Evolutionary conservation across 148 eudicot genomes (phyloP).

Genomic region (Rhododendron ovatum): DNA sequence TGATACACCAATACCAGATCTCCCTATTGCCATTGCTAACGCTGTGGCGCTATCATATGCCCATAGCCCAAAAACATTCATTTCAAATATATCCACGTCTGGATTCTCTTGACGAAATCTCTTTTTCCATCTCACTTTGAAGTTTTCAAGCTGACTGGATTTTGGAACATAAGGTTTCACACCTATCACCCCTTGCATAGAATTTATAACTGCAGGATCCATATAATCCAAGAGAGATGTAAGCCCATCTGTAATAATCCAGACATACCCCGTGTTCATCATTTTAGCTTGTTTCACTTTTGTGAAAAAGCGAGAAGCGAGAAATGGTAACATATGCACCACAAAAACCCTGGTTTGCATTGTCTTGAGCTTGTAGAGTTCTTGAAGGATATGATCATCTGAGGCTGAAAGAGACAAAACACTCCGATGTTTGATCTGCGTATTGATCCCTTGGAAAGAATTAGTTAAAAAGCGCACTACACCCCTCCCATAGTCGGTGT

Average conservation of each 20-base stretch:
- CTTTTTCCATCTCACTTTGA: constrained; percentile 39
- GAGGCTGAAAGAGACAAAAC: constrained; percentile 38
- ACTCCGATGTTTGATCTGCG: constrained; percentile 31
- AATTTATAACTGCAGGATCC: constrained; percentile 22
- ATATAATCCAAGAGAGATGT: constrained; percentile 38
- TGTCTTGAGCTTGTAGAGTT: constrained; percentile 48
- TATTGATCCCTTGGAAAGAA: constrained; percentile 21
- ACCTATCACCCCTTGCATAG: constrained; percentile 73
- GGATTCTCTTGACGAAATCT: constrained; percentile 37
- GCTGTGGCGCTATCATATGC: constrained; percentile 59
- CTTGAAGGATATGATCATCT: constrained; percentile 37
- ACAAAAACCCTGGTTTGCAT: constrained; percentile 64
- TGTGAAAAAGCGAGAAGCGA: constrained; percentile 46
- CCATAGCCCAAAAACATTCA: constrained; percentile 43
- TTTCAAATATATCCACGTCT: constrained; percentile 17
- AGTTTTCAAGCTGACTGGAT: constrained; percentile 26
- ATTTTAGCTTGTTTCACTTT: constrained; percentile 48
- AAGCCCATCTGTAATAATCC: constrained; percentile 57
- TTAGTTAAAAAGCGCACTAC: constrained; percentile 41
- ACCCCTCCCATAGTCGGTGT: constrained; percentile 44
- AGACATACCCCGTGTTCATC: constrained; percentile 64
- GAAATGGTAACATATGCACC: constrained; percentile 46
- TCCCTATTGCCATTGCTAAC: constrained; percentile 53
- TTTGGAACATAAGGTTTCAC: constrained; percentile 42
- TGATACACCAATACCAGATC: constrained; percentile 13